Evolutionary conservation across 176 grass and related monocot genomes (phyloP).

Genomic region (Tuctoria greenei): DNA sequence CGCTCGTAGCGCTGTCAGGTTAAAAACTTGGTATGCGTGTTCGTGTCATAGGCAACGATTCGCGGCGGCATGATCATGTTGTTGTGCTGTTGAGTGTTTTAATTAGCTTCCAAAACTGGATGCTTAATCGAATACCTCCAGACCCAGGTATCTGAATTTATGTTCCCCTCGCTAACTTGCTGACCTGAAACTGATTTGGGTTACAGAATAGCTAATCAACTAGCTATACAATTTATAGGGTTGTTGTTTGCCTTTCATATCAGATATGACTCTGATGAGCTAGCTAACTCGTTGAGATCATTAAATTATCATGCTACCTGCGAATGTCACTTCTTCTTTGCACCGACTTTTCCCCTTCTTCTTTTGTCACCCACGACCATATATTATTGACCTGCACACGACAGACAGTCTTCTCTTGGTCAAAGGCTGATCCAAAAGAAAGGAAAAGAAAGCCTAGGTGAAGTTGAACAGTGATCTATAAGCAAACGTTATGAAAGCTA

Average conservation of each 20-base stretch:
- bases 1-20: background rate
- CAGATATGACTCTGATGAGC: conserved; percentile 25
- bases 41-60: background rate
- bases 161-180: background rate
- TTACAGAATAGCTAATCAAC: background rate
- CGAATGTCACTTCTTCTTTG: background rate
- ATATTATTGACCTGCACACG: conserved; percentile 19
- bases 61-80: background rate
- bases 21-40: background rate
- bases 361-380: conserved; percentile 23
- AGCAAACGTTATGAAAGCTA: background rate
- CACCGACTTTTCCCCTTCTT: background rate
- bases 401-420: conserved; percentile 24
- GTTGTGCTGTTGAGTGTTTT: background rate
- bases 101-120: background rate
- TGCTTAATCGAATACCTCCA: background rate
- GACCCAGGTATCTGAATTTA: conserved; percentile 4
- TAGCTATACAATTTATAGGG: conserved; percentile 23
- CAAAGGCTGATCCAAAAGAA: conserved; percentile 35
- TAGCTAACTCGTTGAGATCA: conserved; percentile 30
- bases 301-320: conserved; percentile 8
- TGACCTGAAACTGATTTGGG: conserved; percentile 23
- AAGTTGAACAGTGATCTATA: conserved; percentile 30
- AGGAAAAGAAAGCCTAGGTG: conserved; percentile 37
- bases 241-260: conserved; percentile 39